Percentiles rank a stretch among this genome's conserved stretches.
These are phyloP conservation scores for Lasiodiplodia hormozganensis DNA, from an alignment of 2,329 filamentous ascomycete genomes.

Conservation along the genomic window DNA sequence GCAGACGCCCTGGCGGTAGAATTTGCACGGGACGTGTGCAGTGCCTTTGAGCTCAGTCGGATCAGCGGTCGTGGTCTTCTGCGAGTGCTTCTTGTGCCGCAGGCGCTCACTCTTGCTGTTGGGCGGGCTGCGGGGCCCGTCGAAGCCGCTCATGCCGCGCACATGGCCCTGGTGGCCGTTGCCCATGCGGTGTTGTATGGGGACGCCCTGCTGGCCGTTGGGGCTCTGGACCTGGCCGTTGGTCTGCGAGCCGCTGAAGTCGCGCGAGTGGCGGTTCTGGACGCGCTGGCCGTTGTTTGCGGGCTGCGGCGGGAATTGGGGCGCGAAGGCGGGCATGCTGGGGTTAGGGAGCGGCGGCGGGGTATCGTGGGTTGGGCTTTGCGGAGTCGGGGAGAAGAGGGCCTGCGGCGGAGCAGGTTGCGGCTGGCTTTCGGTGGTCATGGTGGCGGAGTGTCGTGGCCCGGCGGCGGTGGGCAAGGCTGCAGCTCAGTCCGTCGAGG, in stretches of 20 bases:
- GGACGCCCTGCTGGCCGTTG: constrained; percentile 45
- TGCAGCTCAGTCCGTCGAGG: constrained; percentile 17
- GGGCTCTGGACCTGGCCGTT: constrained; percentile 41
- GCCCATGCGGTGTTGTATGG: constrained; percentile 40
- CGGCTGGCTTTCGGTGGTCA: constrained; percentile 16
- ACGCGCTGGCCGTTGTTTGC: constrained; percentile 32
- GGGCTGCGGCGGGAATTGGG: constrained; percentile 34
- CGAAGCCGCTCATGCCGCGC: constrained; percentile 45
- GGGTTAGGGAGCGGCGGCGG: constrained; percentile 26
- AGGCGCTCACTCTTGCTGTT: constrained; percentile 55
- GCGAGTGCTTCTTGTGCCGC: constrained; percentile 12
- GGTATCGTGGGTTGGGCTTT: constrained; percentile 22
- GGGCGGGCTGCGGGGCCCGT: constrained; percentile 54
- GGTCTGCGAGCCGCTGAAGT: constrained; percentile 39
- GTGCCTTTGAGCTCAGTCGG: constrained; percentile 69
- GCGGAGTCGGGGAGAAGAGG: constrained; percentile 23
- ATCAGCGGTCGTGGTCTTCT: constrained; percentile 26
- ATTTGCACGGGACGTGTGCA: constrained; percentile 98
- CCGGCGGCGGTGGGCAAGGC: constrained; percentile 15
- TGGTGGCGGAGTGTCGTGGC: constrained; percentile 7
- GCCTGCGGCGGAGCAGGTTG: constrained; percentile 19
- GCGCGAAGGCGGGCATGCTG: constrained; percentile 21
- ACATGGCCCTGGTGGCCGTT: constrained; percentile 41
- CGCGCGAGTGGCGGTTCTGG: constrained; percentile 39
- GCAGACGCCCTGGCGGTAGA: constrained; percentile 95